Evolutionary conservation across 768 basidiomycete species (phyloP).

Genomic region (Brasilioporus rufonigricans): DNA sequence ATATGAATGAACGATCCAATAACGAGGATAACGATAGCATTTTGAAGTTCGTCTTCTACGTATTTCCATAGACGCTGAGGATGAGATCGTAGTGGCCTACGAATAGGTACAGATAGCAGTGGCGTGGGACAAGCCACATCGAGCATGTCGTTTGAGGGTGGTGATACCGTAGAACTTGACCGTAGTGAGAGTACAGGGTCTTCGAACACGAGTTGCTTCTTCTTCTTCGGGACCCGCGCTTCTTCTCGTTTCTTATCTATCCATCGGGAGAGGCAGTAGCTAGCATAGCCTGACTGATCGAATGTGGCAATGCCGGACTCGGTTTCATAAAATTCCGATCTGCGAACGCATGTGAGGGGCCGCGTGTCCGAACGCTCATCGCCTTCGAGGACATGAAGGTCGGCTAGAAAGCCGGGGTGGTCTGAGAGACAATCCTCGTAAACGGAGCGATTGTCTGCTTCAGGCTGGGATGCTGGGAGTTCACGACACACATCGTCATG

Average conservation of each 20-base stretch:
- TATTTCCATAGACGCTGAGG: constrained; percentile 12
- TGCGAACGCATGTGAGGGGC: constrained; percentile 4
- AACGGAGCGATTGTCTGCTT: constrained; percentile 20
- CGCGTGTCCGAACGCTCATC: constrained; percentile 7
- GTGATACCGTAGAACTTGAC: constrained; percentile 20
- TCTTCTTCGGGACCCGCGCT: constrained; percentile 10
- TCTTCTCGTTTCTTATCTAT: constrained; percentile 29
- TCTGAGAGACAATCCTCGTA: constrained; percentile 31
- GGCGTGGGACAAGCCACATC: background rate
- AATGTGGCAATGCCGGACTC: constrained; percentile 28
- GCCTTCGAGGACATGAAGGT: constrained; percentile 20
- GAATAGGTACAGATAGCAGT: background rate
- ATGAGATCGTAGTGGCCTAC: constrained; percentile 9
- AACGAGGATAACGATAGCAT: constrained; percentile 24
- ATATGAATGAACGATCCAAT: constrained; percentile 27
- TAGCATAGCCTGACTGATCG: constrained; percentile 25
- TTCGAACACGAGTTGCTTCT: constrained; percentile 23
- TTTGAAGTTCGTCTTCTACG: constrained; percentile 29
- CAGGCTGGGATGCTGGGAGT: background rate
- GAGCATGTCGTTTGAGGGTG: background rate
- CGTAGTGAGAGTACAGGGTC: constrained; percentile 17
- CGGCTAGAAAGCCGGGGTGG: constrained; percentile 16
- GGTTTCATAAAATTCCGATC: constrained; percentile 29
- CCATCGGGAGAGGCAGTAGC: constrained; percentile 26
- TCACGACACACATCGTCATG: background rate